Evolutionary conservation across 371 early-diverging fungal species (phyloP), one percentile per base, ranked within the genome.

Genomic region (Saksenaea oblongispora): DNA sequence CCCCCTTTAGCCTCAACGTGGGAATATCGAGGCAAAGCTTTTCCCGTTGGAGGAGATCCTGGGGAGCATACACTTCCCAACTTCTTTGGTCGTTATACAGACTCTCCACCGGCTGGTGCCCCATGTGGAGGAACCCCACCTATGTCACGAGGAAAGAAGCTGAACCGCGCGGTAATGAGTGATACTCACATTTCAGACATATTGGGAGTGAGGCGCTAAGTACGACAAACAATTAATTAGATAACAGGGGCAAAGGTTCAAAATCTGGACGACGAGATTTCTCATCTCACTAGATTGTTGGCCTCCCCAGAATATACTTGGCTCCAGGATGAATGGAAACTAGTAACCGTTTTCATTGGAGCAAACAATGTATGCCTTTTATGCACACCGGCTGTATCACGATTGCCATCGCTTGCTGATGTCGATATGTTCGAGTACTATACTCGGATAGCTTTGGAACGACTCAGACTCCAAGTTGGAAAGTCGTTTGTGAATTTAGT

Each of bases 311-410:
- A 63, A 22, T 82, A 79, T 56, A 62, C 62, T 18, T 55, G 65
- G 2, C 37, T 74, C 11, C 63, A 64, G 36, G 70, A 86, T 26
- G 87, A 85, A 39, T 90, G 86, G 86, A 90, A 90, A 70, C 56
- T 90, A 31, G 74, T 85, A 22, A 86, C 86, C 0, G 34, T 90
- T 17, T 89, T 90, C 62, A 87, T 90, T 59, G 91, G 91, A 7
- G 86, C 83, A 31, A 90, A 90, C 64, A 89, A 90, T 59, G 79
- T 87, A 36, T 90, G 91, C 73, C 74, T 74, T 0, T 69, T 85
- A 28, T 87, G 88, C 59, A 71, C 70, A 5, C 75, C 75, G 14
- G 74, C 75, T 1, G 34, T 73, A 27, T 77, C 77, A 2, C 54
- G 62, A 7, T 61, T 78, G 9, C 79, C 79, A 15, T 61, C 64